phyloP scores from a whole-genome alignment of 805 yeast genomes.

The Kodamaea kaohsiungensis region DNA sequence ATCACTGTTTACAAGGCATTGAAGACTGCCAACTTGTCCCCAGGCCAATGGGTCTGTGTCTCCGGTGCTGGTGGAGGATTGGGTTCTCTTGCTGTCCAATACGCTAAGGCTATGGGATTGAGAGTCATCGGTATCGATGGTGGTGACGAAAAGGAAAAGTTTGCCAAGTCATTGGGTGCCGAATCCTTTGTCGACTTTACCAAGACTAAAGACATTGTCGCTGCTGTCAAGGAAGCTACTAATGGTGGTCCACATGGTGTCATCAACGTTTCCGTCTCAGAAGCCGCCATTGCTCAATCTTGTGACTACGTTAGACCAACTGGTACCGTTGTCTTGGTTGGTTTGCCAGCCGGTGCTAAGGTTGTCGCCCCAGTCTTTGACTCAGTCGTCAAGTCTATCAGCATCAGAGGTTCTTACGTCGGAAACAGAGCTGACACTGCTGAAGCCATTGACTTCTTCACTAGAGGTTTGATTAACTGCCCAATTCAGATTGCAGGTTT shows the following conservation, averaged over 20 bases:
- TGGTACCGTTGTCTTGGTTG: slow-evolving; percentile 47
- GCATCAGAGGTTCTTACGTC: slow-evolving; percentile 44
- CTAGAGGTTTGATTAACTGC: slow-evolving; percentile 44
- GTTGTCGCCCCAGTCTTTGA: slow-evolving; percentile 40
- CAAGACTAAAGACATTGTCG: slow-evolving; percentile 53
- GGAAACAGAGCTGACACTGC: slow-evolving; percentile 49
- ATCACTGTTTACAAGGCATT: slow-evolving; percentile 69
- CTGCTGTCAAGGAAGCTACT: slow-evolving; percentile 56
- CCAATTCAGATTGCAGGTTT: slow-evolving; percentile 44
- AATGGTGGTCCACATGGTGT: slow-evolving; percentile 78
- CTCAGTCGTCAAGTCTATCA: slow-evolving; percentile 41
- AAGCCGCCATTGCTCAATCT: slow-evolving; percentile 59
- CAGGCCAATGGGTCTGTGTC: slow-evolving; percentile 75
- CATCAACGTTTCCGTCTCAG: slow-evolving; percentile 74
- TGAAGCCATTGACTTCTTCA: slow-evolving; percentile 46
- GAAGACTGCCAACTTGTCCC: slow-evolving; percentile 53
- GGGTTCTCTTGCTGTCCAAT: slow-evolving; percentile 75
- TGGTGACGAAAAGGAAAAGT: slow-evolving; percentile 64
- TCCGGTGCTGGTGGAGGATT: slow-evolving; percentile 86
- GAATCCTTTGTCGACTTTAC: slow-evolving; percentile 28
- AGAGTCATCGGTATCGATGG: slow-evolving; percentile 71
- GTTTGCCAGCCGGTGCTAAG: slow-evolving; percentile 48
- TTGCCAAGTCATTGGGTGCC: slow-evolving; percentile 24
- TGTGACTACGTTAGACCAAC: slow-evolving; percentile 39
- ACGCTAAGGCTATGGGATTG: slow-evolving; percentile 74